These are phyloP conservation scores for Tetrapisispora nanseiensis DNA, from an alignment of 805 yeast genomes.

Conservation along the genomic window DNA sequence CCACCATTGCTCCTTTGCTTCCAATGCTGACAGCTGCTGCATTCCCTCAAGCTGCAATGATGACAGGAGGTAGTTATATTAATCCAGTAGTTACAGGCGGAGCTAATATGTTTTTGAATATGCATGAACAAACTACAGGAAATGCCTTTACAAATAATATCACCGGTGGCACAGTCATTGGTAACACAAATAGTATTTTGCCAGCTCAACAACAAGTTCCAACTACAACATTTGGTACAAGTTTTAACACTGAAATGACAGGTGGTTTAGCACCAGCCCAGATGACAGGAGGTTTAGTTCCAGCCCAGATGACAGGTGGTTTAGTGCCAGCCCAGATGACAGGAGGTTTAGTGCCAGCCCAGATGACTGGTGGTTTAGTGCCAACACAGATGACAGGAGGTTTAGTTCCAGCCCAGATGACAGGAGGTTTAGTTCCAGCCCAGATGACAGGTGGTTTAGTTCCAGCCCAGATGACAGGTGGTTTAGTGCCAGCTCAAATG, in stretches of 20 bases:
- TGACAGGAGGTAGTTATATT: conserved; percentile 8
- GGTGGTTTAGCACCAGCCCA: not conserved
- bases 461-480: conserved; percentile 1
- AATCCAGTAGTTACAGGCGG: conserved; percentile 3
- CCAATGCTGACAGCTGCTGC: conserved; percentile 15
- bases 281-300: not conserved
- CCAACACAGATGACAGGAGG: not conserved
- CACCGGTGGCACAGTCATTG: conserved; percentile 1
- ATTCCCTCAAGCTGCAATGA: conserved; percentile 17
- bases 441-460: not conserved
- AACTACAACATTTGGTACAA: conserved; percentile 1
- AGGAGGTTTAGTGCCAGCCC: not conserved
- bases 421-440: not conserved
- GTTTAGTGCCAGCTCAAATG: not conserved
- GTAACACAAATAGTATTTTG: not conserved
- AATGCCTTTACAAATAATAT: not conserved
- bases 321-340: not conserved
- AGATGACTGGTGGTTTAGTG: not conserved
- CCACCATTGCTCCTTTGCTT: conserved; percentile 7
- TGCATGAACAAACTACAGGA: conserved; percentile 5
- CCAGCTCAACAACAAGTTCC: conserved; percentile 1
- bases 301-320: not conserved
- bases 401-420: not conserved
- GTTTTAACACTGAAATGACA: not conserved
- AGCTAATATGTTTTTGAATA: conserved; percentile 1